A percentile compares a stretch with the other conserved stretches of the same genome.
phyloP scores from a whole-genome alignment of 805 yeast genomes.

The Lipomyces mesembrius region DNA sequence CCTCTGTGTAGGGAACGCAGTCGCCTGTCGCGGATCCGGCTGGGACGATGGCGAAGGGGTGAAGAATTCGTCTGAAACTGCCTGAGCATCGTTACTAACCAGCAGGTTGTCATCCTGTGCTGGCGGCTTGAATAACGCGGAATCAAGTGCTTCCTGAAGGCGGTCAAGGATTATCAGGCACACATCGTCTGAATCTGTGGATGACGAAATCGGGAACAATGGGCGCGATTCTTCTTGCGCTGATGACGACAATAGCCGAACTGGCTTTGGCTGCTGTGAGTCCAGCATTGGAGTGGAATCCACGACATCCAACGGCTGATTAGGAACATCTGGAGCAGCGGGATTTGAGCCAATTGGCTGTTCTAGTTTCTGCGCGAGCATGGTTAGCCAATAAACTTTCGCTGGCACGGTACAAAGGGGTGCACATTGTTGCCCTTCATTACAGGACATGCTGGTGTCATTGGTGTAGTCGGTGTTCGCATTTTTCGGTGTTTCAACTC shows the following conservation, averaged over 20 bases:
- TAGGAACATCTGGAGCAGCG: neutral
- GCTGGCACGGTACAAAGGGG: neutral
- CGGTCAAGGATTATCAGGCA: neutral
- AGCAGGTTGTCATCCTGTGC: neutral
- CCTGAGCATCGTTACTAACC: neutral
- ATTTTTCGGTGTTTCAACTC: neutral
- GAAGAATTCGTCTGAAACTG: neutral
- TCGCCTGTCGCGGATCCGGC: neutral
- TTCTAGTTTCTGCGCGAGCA: neutral
- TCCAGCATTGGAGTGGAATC: neutral
- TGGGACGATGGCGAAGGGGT: neutral
- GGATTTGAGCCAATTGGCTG: neutral
- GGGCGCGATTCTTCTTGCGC: neutral
- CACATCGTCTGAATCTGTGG: neutral
- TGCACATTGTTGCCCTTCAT: neutral
- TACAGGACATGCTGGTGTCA: neutral
- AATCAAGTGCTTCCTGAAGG: neutral
- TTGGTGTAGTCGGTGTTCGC: neutral
- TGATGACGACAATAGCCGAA: neutral
- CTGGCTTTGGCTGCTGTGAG: neutral
- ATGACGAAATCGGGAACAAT: neutral
- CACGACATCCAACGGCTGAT: neutral
- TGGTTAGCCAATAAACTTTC: neutral
- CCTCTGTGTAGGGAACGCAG: neutral
- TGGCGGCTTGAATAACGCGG: neutral